Evolutionary conservation across 306 rosid genomes (phyloP), one percentile per base, ranked within the genome.

Genomic region (Datisca glomerata): DNA sequence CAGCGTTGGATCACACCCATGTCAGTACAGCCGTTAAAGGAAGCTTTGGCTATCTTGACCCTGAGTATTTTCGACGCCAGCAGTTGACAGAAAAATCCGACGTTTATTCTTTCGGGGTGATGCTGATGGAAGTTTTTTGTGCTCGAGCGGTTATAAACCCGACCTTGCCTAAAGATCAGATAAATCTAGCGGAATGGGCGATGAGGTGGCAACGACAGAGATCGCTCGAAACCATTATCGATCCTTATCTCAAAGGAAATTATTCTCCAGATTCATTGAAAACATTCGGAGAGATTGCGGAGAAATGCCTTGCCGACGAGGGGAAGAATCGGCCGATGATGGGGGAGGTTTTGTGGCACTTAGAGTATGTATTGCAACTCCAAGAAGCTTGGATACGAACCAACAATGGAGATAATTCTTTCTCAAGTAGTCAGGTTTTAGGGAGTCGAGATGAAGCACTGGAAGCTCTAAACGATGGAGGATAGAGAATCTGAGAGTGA

Each of bases 101-200:
- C 39, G 77, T 89, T 14, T 89, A 89, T 78, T 89, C 98, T 3
- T 80, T 89, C 49, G 98, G 96, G 1, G 94, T 89, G 24, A 93
- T 89, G 20, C 33, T 89, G 69, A 83, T 80, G 19, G 98, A 89
- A 69, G 95, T 62, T 66, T 68, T 71, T 12, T 89, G 98, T 50
- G 93, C 93, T 33, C 73, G 98, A 53, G 81, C 98, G 38, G 94
- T 89, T 22, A 89, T 89, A 60, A 84, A 89, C 57, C 98, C 98
- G 8, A 78, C 67, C 16, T 73, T 84, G 68, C 96, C 98, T 4
- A 89, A 62, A 57, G 96, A 89, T 55, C 81, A 89, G 59, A 80
- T 84, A 64, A 89, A 89, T 40, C 98, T 89, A 18, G 94, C 96
- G 46, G 96, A 89, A 61, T 89, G 98, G 98, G 98, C 96, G 42